Percentiles rank a stretch among this genome's conserved stretches.
Conservation (phyloP, 805 yeast genomes). For the Candida pseudofarinosa region DNA sequence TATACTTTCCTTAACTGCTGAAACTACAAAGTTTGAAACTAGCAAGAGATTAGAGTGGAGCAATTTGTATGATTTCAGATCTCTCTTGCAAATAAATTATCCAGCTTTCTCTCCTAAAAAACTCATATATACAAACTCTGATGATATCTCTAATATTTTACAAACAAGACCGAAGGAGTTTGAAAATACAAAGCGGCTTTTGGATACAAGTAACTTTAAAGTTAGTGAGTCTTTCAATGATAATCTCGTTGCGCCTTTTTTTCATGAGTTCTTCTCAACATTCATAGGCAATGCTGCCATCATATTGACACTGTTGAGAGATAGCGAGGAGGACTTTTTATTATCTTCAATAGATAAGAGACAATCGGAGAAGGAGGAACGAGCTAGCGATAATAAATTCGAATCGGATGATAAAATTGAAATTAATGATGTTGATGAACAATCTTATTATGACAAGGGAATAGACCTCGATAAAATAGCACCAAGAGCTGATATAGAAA, state of each 20-base stretch:
- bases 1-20: constrained; percentile 57
- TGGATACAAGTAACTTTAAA: constrained; percentile 19
- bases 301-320: constrained; percentile 61
- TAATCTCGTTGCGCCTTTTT: constrained; percentile 30
- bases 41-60: constrained; percentile 36
- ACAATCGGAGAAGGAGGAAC: constrained; percentile 5
- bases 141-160: constrained; percentile 24
- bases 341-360: constrained; percentile 42
- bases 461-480: constrained; percentile 59
- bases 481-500: constrained; percentile 78
- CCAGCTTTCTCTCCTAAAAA: constrained; percentile 55
- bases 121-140: constrained; percentile 46
- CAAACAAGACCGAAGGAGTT: constrained; percentile 20
- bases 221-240: constrained; percentile 23
- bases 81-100: constrained; percentile 60
- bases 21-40: constrained; percentile 39
- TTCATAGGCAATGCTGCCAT: constrained; percentile 65
- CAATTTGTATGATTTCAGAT: constrained; percentile 60
- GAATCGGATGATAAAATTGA: constrained; percentile 8
- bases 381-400: background rate
- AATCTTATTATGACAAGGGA: constrained; percentile 8
- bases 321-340: constrained; percentile 69
- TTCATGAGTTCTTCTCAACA: constrained; percentile 49
- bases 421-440: constrained; percentile 1
- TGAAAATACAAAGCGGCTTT: constrained; percentile 26